Percentiles rank a stretch among this genome's conserved stretches.
phyloP scores from a whole-genome alignment of 116 monocot species.

The Iris pallida region DNA sequence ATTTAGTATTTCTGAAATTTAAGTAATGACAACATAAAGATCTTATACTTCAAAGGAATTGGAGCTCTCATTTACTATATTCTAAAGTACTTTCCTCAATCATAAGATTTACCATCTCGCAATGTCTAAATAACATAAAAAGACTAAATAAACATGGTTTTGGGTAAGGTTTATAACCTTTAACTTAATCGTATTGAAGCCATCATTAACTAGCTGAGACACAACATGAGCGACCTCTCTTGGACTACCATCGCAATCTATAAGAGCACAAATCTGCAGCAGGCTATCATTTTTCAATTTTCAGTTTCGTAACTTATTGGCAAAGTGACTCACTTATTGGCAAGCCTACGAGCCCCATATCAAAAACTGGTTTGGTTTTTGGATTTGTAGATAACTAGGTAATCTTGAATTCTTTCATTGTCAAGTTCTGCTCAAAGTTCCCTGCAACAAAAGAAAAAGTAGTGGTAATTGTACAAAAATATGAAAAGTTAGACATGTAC shows the following conservation, averaged over 20 bases:
- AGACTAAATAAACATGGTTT: background rate
- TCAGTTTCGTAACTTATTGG: too few species aligned
- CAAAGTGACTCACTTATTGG: too few species aligned
- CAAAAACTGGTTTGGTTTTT: too few species aligned
- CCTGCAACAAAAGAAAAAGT: too few species aligned
- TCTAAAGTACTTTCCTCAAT: background rate
- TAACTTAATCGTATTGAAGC: conserved; percentile 78
- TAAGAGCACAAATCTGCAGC: conserved; percentile 80
- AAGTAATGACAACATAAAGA: conserved; percentile 1
- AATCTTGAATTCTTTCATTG: too few species aligned
- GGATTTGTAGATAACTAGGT: too few species aligned
- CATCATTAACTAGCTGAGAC: conserved; percentile 61
- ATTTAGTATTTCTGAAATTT: background rate
- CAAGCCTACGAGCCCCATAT: too few species aligned
- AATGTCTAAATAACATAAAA: background rate
- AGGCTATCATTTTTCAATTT: too few species aligned
- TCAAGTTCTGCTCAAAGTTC: too few species aligned
- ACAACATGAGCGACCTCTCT: conserved; percentile 63
- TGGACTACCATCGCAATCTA: conserved; percentile 74
- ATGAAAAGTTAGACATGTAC: too few species aligned
- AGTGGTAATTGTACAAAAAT: too few species aligned
- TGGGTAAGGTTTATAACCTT: conserved; percentile 49
- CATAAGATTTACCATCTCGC: background rate
- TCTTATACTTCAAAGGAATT: background rate
- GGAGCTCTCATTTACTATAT: background rate